Conservation (phyloP, 1,284 basidiomycete genomes). For the Apiotrichum brassicae region DNA sequence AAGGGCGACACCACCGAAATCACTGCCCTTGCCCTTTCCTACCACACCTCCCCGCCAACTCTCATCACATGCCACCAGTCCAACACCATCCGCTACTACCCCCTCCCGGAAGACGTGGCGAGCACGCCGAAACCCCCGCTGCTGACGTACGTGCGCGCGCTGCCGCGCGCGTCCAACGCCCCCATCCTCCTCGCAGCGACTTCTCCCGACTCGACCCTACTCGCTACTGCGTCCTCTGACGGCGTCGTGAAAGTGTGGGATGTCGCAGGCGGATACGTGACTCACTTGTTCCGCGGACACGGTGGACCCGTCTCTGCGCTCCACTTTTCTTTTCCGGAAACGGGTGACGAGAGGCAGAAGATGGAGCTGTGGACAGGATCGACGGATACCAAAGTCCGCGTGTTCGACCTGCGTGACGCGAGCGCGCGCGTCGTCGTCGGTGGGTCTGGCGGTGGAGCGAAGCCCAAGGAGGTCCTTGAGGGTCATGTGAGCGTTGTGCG, state of each 20-base stretch:
- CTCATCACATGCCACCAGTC: conserved; percentile 51
- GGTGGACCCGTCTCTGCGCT: conserved; percentile 91
- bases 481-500: conserved; percentile 87
- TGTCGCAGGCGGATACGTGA: conserved; percentile 76
- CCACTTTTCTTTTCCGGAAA: conserved; percentile 66
- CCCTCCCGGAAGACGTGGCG: conserved; percentile 36
- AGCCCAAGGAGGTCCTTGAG: conserved; percentile 72
- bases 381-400: conserved; percentile 78
- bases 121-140: conserved; percentile 34
- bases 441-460: conserved; percentile 50
- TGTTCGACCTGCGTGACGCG: conserved; percentile 72
- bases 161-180: conserved; percentile 80
- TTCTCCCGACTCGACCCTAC: conserved; percentile 81
- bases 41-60: conserved; percentile 45
- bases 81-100: conserved; percentile 50
- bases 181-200: conserved; percentile 81
- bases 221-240: conserved; percentile 93
- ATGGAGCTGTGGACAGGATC: conserved; percentile 85
- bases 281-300: conserved; percentile 93
- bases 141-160: conserved; percentile 57
- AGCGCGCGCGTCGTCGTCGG: conserved; percentile 51
- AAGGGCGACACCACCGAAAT: conserved; percentile 56
- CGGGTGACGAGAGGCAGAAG: conserved; percentile 35
- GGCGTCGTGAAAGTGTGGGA: conserved; percentile 98
- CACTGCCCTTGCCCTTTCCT: conserved; percentile 48